A percentile compares a stretch with the other conserved stretches of the same genome.
Evolutionary conservation across 2,329 filamentous ascomycete genomes (phyloP).

Genomic region (Aureobasidium pullulans): DNA sequence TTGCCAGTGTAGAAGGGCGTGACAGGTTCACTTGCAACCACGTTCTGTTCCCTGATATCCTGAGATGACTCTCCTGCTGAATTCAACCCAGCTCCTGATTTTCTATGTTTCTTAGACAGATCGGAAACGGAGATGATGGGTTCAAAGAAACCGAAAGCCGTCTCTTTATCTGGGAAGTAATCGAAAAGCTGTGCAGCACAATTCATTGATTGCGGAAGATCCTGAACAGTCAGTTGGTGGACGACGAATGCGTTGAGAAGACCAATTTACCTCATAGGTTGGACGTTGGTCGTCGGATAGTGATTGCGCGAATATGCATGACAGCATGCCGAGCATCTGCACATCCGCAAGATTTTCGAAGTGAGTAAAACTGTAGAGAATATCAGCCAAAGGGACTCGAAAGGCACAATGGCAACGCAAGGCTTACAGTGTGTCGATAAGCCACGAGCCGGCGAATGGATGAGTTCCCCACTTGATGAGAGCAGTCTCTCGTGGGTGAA

Average conservation of each 20-base stretch:
- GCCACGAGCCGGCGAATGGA: conserved; percentile 48
- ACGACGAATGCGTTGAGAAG: not conserved
- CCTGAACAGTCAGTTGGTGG: not conserved
- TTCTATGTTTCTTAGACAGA: conserved; percentile 16
- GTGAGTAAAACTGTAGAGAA: conserved; percentile 39
- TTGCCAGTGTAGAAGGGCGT: conserved; percentile 47
- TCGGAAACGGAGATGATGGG: conserved; percentile 27
- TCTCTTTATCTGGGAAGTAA: conserved; percentile 14
- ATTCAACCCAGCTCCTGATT: conserved; percentile 35
- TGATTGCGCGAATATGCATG: conserved; percentile 45
- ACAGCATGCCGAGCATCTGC: conserved; percentile 60
- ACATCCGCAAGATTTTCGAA: conserved; percentile 55
- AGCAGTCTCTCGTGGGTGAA: conserved; percentile 33
- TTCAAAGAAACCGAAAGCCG: conserved; percentile 37
- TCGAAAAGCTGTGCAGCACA: conserved; percentile 3
- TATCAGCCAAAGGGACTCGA: not conserved
- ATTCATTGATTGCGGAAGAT: conserved; percentile 3
- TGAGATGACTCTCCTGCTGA: conserved; percentile 36
- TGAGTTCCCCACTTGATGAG: conserved; percentile 51
- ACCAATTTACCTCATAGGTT: conserved; percentile 1
- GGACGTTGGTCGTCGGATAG: conserved; percentile 7
- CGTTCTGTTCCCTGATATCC: conserved; percentile 41
- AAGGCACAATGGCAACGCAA: not conserved
- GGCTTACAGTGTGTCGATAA: conserved; percentile 43
- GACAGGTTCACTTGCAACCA: conserved; percentile 35